These are phyloP conservation scores for Jasminum sambac DNA, from an alignment of 257 asterid genomes.

Conservation along the genomic window DNA sequence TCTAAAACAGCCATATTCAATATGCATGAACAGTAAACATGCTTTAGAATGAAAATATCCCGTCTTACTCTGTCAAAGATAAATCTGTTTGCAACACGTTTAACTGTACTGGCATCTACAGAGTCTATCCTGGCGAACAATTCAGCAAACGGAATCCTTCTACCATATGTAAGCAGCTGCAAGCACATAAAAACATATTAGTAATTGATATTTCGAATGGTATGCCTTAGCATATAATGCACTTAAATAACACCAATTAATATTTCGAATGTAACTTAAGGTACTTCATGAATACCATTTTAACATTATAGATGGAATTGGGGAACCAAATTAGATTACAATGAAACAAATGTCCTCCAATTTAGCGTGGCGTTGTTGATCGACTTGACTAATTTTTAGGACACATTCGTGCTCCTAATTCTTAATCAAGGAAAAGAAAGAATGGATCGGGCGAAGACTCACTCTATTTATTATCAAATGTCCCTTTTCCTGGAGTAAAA, in stretches of 20 bases:
- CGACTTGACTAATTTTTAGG: neutral
- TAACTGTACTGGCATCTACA: slow-evolving; percentile 82
- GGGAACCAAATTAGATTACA: neutral
- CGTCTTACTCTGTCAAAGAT: slow-evolving; percentile 70
- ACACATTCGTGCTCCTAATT: neutral
- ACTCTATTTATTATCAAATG: neutral
- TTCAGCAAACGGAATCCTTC: slow-evolving; percentile 95
- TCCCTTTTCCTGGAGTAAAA: neutral
- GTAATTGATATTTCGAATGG: neutral
- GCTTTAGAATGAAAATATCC: neutral
- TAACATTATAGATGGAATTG: neutral
- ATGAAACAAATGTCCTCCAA: neutral
- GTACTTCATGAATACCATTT: neutral
- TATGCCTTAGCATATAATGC: neutral
- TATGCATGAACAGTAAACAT: neutral
- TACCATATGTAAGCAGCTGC: slow-evolving; percentile 93
- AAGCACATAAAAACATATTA: slow-evolving; percentile 18
- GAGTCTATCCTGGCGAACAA: slow-evolving; percentile 91
- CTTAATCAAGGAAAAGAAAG: neutral
- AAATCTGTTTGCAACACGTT: slow-evolving; percentile 91
- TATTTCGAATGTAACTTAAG: neutral
- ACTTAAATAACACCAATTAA: neutral
- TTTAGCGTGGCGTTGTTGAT: neutral
- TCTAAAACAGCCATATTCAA: neutral
- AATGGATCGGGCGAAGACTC: neutral